Evolutionary conservation across 225 moss, liverwort and hornwort species (phyloP).

Genomic region (Polytrichum formosum): DNA sequence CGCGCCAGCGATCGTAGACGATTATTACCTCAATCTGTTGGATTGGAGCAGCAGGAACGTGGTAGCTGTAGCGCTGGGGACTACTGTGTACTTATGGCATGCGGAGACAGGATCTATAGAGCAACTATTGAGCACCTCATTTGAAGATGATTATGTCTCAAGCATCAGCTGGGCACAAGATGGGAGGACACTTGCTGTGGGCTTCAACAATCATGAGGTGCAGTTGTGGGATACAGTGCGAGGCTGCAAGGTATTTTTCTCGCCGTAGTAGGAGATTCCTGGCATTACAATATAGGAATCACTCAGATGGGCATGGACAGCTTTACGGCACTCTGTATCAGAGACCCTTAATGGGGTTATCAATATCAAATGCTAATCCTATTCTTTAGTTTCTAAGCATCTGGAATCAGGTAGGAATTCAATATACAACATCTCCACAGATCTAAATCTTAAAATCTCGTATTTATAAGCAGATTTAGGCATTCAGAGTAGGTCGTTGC

Average conservation of each 20-base stretch:
- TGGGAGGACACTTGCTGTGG: constrained; percentile 75
- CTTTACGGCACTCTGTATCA: too few species aligned
- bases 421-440: too few species aligned
- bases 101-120: constrained; percentile 81
- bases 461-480: too few species aligned
- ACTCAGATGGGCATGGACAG: too few species aligned
- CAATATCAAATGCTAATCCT: too few species aligned
- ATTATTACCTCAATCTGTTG: constrained; percentile 89
- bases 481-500: too few species aligned
- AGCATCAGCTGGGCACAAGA: constrained; percentile 89
- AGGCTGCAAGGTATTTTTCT: constrained; percentile 51
- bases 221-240: constrained; percentile 75
- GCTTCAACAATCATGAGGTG: constrained; percentile 75
- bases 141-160: constrained; percentile 67
- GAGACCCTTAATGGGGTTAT: too few species aligned
- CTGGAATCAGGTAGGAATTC: too few species aligned
- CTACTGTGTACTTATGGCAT: constrained; percentile 87
- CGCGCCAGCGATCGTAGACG: constrained; percentile 85
- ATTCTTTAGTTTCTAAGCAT: too few species aligned
- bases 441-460: too few species aligned
- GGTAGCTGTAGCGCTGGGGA: constrained; percentile 82
- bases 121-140: constrained; percentile 72
- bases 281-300: too few species aligned
- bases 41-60: constrained; percentile 97
- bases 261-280: too few species aligned